Base-by-base conservation (phyloP, 1,139 yeast genomes). In the Kodamaea alishanica region DNA sequence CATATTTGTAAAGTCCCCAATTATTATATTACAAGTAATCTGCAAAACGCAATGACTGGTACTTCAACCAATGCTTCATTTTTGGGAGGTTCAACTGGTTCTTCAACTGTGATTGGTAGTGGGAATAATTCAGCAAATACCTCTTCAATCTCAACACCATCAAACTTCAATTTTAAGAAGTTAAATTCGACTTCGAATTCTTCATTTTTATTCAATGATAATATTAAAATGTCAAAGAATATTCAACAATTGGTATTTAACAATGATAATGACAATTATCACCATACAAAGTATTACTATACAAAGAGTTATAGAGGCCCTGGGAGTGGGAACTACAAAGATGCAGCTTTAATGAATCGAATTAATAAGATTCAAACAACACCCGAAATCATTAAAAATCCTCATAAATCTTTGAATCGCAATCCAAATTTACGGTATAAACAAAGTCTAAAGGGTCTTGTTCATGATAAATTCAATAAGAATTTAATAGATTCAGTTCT, bases 301-400 rank as follows among this genome's bases (percentile, higher is more conserved):
- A 58, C 65, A 10, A 67, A 67, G 44, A 54, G 63, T 23, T 68
- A 68, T 43, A 55, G 76, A 33, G 76, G 77, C 0, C 74, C 75
- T 4, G 75, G 75, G 1, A 65, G 71, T 41, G 75, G 77, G 4
- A 70, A 69, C 44, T 71, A 69, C 46, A 71, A 71, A 46, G 77
- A 71, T 50, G 73, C 70, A 0, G 65, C 73, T 2, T 51, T 70
- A 24, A 64, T 69, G 48, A 68, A 67, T 46, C 56, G 67, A 37
- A 66, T 71, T 42, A 70, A 68, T 47, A 57, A 57, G 37, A 58
- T 67, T 30, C 65, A 57, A 9, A 43, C 56, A 4, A 45, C 56
- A 7, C 35, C 47, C 27, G 33, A 49, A 32, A 37, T 48, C 22
- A 38, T 46, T 9, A 57, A 55, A 23, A 50, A 49, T 3, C 29